Base-by-base conservation (phyloP, 768 basidiomycete species). In the Tulasnella calospora region DNA sequence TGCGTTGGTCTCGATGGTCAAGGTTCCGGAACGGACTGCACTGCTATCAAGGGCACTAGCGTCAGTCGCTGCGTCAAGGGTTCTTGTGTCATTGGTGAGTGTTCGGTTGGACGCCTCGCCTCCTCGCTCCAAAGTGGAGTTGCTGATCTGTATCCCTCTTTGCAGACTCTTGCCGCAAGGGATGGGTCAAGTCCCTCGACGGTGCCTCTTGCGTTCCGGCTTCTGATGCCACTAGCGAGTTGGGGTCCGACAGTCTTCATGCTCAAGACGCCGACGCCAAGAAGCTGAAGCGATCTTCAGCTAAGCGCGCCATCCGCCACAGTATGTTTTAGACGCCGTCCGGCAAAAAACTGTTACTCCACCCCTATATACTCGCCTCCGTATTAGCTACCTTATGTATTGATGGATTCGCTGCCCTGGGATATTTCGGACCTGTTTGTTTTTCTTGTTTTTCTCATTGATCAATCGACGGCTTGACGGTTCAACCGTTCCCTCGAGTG, bases 11-110 rank as follows among this genome's bases (percentile, higher is more conserved):
- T 30, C 12, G 80, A 76, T 0, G 79, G 70, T 27, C 57, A 71
- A 8, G 77, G 70, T 44, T 5, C 17, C 21, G 87, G 87, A 1
- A 80, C 85, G 44, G 87, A 88, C 81, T 88, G 88, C 81, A 86
- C 86, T 74, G 82, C 83, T 9, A 87, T 87, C 79, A 84, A 85
- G 27, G 82, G 86, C 73, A 86, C 86, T 33, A 84, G 84, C 74
- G 78, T 82, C 10, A 85, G 87, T 38, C 80, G 82, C 10, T 87
- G 87, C 82, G 77, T 80, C 5, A 79, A 79, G 9, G 84, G 86
- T 10, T 67, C 80, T 38, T 88, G 87, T 79, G 61, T 67, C 1
- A 35, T 67, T 17, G 61, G 61, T 67, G 33, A 27, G 61, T 67
- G 8, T 67, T 7, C 10, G 33, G 33, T 30, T 51, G 23, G 13